Evolutionary conservation across 2,329 filamentous ascomycete genomes (phyloP).

Genomic region (Aspergillus novofumigatus): DNA sequence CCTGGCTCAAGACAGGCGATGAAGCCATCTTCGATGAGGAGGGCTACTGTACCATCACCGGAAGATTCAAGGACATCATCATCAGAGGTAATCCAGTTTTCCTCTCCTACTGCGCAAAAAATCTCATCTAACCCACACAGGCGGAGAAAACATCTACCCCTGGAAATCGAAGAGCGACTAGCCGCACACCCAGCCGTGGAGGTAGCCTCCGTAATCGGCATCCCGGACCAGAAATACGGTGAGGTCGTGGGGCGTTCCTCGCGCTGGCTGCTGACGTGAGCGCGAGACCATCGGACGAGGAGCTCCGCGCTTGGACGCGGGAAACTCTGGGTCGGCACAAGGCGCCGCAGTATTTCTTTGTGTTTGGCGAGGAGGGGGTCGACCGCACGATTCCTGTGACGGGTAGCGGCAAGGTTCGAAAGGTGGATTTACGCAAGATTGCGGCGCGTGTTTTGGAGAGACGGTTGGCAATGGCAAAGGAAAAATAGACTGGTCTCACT

Average conservation of each 20-base stretch:
- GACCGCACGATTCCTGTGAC: conserved; percentile 55
- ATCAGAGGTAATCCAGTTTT: conserved; percentile 54
- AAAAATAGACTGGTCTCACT: neutral
- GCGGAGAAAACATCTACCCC: conserved; percentile 63
- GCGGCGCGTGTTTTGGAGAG: conserved; percentile 41
- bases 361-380: conserved; percentile 63
- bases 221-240: conserved; percentile 48
- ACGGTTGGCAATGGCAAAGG: conserved; percentile 9
- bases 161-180: conserved; percentile 66
- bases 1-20: conserved; percentile 66
- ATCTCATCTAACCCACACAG: conserved; percentile 22
- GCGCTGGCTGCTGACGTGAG: neutral
- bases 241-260: conserved; percentile 4
- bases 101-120: no score
- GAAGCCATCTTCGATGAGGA: conserved; percentile 50
- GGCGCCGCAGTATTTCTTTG: conserved; percentile 69
- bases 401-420: conserved; percentile 68
- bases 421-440: conserved; percentile 52
- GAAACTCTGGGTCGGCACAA: conserved; percentile 62
- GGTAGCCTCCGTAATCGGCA: conserved; percentile 60
- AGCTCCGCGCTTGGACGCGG: conserved; percentile 61
- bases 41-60: conserved; percentile 69
- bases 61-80: conserved; percentile 75
- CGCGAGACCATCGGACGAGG: conserved; percentile 45
- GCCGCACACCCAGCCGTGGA: conserved; percentile 55